Evolutionary conservation across 306 rosid genomes (phyloP), one percentile per base, ranked within the genome.

Genomic region (Hippophae gyantsensis): DNA sequence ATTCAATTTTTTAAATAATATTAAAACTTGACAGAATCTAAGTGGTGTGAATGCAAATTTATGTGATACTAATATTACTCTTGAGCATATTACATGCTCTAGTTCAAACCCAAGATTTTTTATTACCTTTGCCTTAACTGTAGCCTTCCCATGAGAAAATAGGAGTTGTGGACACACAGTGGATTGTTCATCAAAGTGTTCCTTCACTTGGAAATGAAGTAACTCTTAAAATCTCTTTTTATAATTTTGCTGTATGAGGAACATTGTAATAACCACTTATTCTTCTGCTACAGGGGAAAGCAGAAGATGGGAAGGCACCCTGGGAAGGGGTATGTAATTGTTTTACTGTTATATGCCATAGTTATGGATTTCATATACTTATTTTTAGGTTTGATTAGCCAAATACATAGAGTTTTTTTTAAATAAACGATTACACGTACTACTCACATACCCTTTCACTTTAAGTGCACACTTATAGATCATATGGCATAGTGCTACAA

Each of bases 131-230:
- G 9, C 52, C 43, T 64, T 46, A 70, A 32, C 46, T 59, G 65
- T 75, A 90, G 95, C 82, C 83, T 50, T 77, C 96, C 7, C 86
- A 83, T 74, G 73, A 85, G 79, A 85, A 81, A 74, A 87, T 90
- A 70, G 98, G 98, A 64, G 96, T 90, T 14, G 95, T 90, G 23
- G 98, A 87, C 67, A 48, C 82, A 57, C 96, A 90, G 18, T 90
- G 98, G 98, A 57, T 90, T 69, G 69, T 87, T 57, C 98, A 90
- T 69, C 85, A 87, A 78, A 62, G 84, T 32, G 78, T 87, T 68
- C 96, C 96, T 49, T 83, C 96, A 57, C 96, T 90, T 12, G 95
- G 92, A 58, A 79, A 72, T 69, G 96, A 90, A 79, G 95, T 86
- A 79, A 72, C 12, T 13, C 55, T 59, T 68, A 18, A 9, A 48